These are phyloP conservation scores for Terfezia boudieri DNA, from an alignment of 495 filamentous ascomycete genomes.

Conservation along the genomic window DNA sequence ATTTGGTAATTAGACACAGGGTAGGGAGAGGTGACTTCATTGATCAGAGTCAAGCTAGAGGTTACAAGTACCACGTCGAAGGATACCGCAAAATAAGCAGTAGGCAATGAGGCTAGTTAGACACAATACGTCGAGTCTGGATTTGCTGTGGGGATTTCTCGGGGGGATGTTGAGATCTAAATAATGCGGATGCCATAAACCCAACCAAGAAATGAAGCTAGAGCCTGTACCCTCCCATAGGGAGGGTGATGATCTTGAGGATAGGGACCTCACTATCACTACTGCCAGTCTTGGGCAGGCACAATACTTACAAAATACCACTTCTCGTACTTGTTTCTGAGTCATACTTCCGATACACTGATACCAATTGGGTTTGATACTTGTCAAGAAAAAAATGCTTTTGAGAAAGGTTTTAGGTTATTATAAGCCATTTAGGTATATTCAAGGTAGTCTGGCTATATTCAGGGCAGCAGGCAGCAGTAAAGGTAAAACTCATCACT, in stretches of 20 bases:
- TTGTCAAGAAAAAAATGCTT: slow-evolving; percentile 64
- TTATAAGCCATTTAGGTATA: too few species aligned
- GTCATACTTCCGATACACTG: slow-evolving; percentile 89
- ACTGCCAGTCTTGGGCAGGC: slow-evolving; percentile 73
- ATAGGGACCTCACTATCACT: slow-evolving; percentile 46
- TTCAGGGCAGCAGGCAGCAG: too few species aligned
- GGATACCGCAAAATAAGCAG: background rate
- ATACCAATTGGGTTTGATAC: slow-evolving; percentile 67
- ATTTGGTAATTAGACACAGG: background rate
- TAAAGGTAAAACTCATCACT: too few species aligned
- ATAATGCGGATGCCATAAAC: slow-evolving; percentile 32
- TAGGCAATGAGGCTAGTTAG: too few species aligned
- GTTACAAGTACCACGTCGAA: background rate
- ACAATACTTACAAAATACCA: slow-evolving; percentile 93
- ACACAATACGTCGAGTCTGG: too few species aligned
- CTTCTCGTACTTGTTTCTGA: slow-evolving; percentile 78
- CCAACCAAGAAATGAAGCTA: slow-evolving; percentile 53
- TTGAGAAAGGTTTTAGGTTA: slow-evolving; percentile 49
- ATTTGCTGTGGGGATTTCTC: too few species aligned
- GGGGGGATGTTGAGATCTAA: too few species aligned
- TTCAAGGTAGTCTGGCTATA: too few species aligned
- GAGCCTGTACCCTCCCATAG: slow-evolving; percentile 23
- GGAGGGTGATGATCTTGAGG: slow-evolving; percentile 37
- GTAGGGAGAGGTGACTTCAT: background rate
- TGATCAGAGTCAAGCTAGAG: background rate